Conservation (phyloP, 164 flowering plant genomes). For the Vitis rotundifolia region DNA sequence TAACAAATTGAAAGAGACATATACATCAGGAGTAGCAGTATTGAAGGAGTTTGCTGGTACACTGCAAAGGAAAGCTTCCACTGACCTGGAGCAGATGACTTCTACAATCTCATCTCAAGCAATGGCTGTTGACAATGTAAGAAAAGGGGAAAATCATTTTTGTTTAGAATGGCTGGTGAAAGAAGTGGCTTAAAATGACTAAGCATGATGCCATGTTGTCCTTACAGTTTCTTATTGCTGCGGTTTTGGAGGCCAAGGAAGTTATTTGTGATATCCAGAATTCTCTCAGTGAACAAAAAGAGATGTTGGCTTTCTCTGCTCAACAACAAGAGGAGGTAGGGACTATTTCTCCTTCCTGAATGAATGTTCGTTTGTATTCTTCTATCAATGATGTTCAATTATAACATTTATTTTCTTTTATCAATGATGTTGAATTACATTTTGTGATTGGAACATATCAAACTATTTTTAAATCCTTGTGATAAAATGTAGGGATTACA, state of each 20-base stretch:
- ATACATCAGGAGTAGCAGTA: conserved; percentile 44
- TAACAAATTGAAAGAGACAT: conserved; percentile 45
- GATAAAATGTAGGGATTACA: conserved; percentile 49
- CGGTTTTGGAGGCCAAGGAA: conserved; percentile 57
- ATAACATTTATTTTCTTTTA: neutral
- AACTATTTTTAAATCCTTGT: neutral
- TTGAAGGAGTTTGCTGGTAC: conserved; percentile 52
- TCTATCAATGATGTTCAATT: neutral
- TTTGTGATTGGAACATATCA: neutral
- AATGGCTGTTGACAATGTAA: conserved; percentile 60
- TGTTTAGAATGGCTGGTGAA: neutral
- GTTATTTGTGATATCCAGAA: conserved; percentile 50
- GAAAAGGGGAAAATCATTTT: neutral
- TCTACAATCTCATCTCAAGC: conserved; percentile 43
- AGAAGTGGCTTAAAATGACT: neutral
- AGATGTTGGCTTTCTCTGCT: conserved; percentile 48
- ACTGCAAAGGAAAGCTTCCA: conserved; percentile 45
- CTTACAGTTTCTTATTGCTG: conserved; percentile 54
- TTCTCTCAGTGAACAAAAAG: conserved; percentile 58
- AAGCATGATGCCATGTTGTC: neutral
- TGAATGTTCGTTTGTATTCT: neutral
- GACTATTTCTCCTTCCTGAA: neutral
- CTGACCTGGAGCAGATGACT: conserved; percentile 56
- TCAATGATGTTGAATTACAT: neutral
- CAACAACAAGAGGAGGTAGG: conserved; percentile 67